Base-by-base conservation (phyloP, 106 monocot species). In the Phalaenopsis aphrodite region DNA sequence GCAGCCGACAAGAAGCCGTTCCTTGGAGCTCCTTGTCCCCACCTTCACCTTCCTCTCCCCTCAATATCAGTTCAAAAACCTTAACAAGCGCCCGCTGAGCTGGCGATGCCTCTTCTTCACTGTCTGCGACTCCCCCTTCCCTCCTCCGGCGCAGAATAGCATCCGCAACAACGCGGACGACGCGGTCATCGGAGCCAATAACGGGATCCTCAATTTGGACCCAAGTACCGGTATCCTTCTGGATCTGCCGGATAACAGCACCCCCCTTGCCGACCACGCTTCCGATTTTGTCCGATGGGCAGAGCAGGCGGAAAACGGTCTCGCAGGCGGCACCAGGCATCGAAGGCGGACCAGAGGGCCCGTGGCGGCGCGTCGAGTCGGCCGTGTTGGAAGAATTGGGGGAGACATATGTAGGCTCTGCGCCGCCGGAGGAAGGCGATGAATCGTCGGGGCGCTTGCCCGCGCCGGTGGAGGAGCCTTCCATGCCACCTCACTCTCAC, bases 31-130 rank as follows among this genome's bases (percentile, higher is more conserved):
- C 86, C 78, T 72, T 82, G 24, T 66, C 81, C 42, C 57, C 49
- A 23, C 41, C 6, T 75, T 77, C 48, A 67, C 89, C 90, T 77
- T 82, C 81, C 75, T 86, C 83, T 46, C 65, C 85, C 56, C 76
- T 83, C 41, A 86, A 46, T 9, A 90, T 82, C 79, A 88, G 82
- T 85, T 93, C 93, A 38, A 86, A 93, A 76, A 91, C 93, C 87
- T 81, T 89, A 47, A 93, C 77, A 66, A 93, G 68, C 43, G 93
- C 90, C 72, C 75, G 49, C 83, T 93, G 90, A 8, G 86, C 88
- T 42, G 86, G 81, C 6, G 90, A 90, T 4, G 49, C 30, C 41
- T 80, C 82, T n/a, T 77, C 75, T 15, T 71, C 71, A 42, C 16
- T 66, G 17, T 68, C 58, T 12, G 11, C 11, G 73, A 42, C 76